A percentile compares a stretch with the other conserved stretches of the same genome.
Evolutionary conservation across 2,329 filamentous ascomycete species (phyloP).

Genomic region (Alternaria triticimaculans): DNA sequence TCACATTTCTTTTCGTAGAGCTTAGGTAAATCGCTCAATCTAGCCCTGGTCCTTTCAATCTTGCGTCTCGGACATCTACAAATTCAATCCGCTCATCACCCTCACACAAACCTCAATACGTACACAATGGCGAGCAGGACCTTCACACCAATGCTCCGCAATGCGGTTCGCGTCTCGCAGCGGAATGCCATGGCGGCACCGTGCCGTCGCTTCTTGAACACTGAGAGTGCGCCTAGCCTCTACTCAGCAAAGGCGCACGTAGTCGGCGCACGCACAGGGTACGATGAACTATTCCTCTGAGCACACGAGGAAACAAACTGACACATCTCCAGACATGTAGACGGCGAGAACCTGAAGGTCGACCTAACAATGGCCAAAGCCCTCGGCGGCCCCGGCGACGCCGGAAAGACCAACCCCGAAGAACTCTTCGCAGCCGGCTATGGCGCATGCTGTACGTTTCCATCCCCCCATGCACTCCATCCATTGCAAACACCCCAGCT

Average conservation of each 20-base stretch:
- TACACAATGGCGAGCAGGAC: conserved; percentile 23
- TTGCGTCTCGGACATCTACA: neutral
- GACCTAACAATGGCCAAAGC: conserved; percentile 55
- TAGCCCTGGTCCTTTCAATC: neutral
- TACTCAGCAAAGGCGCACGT: conserved; percentile 50
- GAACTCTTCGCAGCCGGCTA: conserved; percentile 58
- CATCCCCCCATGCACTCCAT: too few species aligned
- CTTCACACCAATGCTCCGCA: conserved; percentile 20
- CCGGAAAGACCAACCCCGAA: conserved; percentile 53
- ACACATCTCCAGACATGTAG: conserved; percentile 31
- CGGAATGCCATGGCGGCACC: neutral
- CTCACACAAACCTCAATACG: neutral
- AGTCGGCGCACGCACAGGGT: conserved; percentile 49
- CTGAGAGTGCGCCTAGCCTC: conserved; percentile 48
- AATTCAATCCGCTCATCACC: neutral
- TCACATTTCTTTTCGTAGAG: neutral
- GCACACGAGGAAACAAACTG: neutral
- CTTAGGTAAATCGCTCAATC: neutral
- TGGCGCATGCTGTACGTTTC: conserved; percentile 52
- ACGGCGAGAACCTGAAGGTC: conserved; percentile 45
- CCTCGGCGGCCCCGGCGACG: conserved; percentile 52
- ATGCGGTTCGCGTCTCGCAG: conserved; percentile 14
- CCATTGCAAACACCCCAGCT: neutral
- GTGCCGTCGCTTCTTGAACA: conserved; percentile 46
- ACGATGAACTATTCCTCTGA: neutral